Evolutionary conservation across 2,329 filamentous ascomycete genomes (phyloP).

Genomic region (Fusarium armeniacum): DNA sequence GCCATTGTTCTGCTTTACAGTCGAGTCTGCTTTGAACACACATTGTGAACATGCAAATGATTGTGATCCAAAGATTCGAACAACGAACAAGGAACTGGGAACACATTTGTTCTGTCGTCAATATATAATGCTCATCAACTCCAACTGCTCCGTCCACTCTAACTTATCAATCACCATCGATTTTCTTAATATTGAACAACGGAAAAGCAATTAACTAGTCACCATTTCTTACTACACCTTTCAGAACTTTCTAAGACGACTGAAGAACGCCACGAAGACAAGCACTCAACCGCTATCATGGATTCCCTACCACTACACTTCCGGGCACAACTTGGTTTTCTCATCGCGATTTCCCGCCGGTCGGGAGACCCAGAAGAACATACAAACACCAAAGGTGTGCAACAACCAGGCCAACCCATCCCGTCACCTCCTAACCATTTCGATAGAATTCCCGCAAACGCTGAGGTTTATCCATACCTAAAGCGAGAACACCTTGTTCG

Average conservation of each 20-base stretch:
- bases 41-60: not conserved
- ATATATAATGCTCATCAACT: slow-evolving; percentile 1
- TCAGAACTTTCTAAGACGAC: not conserved
- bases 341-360: slow-evolving; percentile 9
- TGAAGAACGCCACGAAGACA: not conserved
- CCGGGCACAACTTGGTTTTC: slow-evolving; percentile 16
- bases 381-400: not conserved
- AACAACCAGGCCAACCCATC: slow-evolving; percentile 2
- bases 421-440: not conserved
- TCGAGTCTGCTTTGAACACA: not conserved
- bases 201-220: not conserved
- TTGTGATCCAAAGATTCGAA: not conserved
- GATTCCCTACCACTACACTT: not conserved
- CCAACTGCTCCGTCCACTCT: not conserved
- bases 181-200: not conserved
- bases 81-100: not conserved
- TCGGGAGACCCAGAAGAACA: not conserved
- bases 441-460: not conserved
- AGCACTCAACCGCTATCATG: not conserved
- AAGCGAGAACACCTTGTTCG: slow-evolving; percentile 1
- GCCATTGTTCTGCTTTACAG: not conserved
- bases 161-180: not conserved
- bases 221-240: not conserved
- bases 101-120: not conserved
- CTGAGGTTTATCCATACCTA: not conserved